Conservation (phyloP, 176 grass and related monocot species). For the Poa pratensis region DNA sequence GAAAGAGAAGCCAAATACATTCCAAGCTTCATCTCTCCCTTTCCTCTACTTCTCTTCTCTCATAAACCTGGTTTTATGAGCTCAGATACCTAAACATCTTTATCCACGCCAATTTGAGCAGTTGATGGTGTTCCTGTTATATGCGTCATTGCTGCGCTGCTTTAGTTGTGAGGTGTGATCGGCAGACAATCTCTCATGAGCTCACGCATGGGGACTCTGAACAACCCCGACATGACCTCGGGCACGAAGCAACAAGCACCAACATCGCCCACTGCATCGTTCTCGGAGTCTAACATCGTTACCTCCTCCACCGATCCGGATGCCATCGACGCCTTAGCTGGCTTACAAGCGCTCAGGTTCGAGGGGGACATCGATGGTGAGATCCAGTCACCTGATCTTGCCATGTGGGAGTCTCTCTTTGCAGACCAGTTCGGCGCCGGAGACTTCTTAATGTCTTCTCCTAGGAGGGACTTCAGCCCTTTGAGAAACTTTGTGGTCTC, state of each 20-base stretch:
- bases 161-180: background rate
- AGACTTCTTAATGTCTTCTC: constrained; percentile 72
- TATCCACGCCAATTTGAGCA: background rate
- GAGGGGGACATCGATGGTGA: constrained; percentile 56
- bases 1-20: constrained; percentile 4
- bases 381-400: constrained; percentile 65
- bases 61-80: background rate
- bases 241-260: constrained; percentile 43
- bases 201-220: constrained; percentile 54
- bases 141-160: background rate
- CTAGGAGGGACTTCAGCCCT: constrained; percentile 58
- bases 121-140: background rate
- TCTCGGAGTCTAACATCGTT: constrained; percentile 65
- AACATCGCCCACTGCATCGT: constrained; percentile 54
- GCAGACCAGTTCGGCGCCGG: constrained; percentile 54
- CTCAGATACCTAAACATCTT: background rate
- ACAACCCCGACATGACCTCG: background rate
- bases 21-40: background rate
- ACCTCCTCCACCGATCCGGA: constrained; percentile 42
- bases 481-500: constrained; percentile 52
- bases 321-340: constrained; percentile 43
- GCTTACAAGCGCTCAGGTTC: constrained; percentile 55
- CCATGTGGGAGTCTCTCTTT: constrained; percentile 67
- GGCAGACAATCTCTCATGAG: background rate
- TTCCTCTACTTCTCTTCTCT: background rate